A percentile compares a stretch with the other conserved stretches of the same genome.
Conservation (phyloP, 2,329 filamentous ascomycete genomes). For the Claviceps paspali region DNA sequence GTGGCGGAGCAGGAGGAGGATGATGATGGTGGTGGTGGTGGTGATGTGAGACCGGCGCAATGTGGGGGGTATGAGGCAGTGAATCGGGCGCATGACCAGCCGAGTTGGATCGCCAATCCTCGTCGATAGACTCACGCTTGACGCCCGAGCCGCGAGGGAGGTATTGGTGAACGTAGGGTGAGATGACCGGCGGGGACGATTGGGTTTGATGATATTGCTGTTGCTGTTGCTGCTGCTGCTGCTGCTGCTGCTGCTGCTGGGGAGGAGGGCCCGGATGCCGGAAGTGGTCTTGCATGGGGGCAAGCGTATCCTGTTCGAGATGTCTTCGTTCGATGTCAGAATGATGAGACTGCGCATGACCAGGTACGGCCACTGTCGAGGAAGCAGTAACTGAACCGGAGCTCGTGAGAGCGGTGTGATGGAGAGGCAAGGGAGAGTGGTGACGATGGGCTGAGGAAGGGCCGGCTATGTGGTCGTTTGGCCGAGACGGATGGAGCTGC, state of each 20-base stretch:
- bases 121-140: slow-evolving; percentile 40
- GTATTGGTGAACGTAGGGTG: slow-evolving; percentile 28
- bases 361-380: slow-evolving; percentile 13
- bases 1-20: neutral
- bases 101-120: slow-evolving; percentile 37
- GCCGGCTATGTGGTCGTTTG: slow-evolving; percentile 17
- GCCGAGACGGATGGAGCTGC: slow-evolving; percentile 22
- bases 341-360: slow-evolving; percentile 19
- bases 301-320: slow-evolving; percentile 39
- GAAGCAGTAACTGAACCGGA: slow-evolving; percentile 9
- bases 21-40: neutral
- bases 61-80: slow-evolving; percentile 17
- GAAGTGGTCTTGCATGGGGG: slow-evolving; percentile 39
- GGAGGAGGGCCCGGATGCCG: slow-evolving; percentile 13
- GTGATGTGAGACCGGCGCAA: slow-evolving; percentile 15
- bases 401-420: neutral
- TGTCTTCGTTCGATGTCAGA: slow-evolving; percentile 37
- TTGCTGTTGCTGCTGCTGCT: slow-evolving; percentile 10
- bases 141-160: slow-evolving; percentile 34
- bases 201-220: slow-evolving; percentile 10
- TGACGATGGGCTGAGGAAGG: slow-evolving; percentile 3
- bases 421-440: neutral
- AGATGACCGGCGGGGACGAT: slow-evolving; percentile 29
- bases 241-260: slow-evolving; percentile 9
- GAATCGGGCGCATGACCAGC: slow-evolving; percentile 25